These are phyloP conservation scores for Chaetomidium leptoderma DNA, from an alignment of 495 filamentous ascomycete genomes.

Conservation along the genomic window DNA sequence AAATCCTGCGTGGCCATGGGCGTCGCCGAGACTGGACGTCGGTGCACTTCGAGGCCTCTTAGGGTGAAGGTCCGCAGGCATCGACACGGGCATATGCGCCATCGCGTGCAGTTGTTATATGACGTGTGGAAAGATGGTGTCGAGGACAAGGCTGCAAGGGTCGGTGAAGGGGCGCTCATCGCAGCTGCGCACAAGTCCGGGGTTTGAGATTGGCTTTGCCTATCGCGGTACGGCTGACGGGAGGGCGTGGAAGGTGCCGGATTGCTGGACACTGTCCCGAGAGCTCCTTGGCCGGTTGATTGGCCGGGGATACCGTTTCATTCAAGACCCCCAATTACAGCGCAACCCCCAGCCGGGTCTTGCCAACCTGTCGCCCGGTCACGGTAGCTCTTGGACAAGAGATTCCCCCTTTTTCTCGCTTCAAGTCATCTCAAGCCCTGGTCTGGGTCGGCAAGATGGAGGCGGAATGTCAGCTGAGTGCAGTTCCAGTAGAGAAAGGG, in stretches of 20 bases:
- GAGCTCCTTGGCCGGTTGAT: constrained; percentile 10
- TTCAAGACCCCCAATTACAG: constrained; percentile 14
- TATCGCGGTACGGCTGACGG: constrained; percentile 20
- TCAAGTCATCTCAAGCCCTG: background rate
- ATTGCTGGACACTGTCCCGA: background rate
- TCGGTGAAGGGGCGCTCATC: constrained; percentile 18
- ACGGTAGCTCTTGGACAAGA: background rate
- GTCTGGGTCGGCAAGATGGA: too few species aligned
- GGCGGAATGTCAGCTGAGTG: background rate
- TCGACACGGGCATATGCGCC: background rate
- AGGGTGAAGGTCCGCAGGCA: background rate
- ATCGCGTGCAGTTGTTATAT: constrained; percentile 5
- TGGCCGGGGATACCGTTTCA: constrained; percentile 9
- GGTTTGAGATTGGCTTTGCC: constrained; percentile 15
- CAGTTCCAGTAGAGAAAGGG: background rate
- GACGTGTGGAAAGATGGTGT: constrained; percentile 5
- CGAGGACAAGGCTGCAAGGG: constrained; percentile 19
- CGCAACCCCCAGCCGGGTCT: background rate
- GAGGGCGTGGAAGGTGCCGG: constrained; percentile 9
- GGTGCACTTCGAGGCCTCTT: background rate
- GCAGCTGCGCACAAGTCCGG: constrained; percentile 27
- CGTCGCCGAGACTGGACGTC: background rate
- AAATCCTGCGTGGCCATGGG: background rate
- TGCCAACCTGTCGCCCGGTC: constrained; percentile 3
- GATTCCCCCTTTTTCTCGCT: constrained; percentile 1